Evolutionary conservation across 176 grass and related monocot genomes (phyloP).

Genomic region (Raddia distichophylla): DNA sequence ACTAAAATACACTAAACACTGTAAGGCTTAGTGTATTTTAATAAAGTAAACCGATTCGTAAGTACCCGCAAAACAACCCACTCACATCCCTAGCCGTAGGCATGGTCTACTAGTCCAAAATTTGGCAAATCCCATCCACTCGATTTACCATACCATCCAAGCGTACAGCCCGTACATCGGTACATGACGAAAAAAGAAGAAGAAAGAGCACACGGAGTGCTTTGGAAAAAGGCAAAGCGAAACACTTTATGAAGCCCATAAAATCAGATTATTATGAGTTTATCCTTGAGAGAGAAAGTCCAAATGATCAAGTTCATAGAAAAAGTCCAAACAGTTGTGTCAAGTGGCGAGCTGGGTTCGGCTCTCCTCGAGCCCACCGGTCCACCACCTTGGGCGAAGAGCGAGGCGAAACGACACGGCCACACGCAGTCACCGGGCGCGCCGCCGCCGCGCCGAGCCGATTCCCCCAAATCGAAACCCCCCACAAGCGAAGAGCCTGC

Average conservation of each 20-base stretch:
- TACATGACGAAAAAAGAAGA: no score
- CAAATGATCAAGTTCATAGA: no score
- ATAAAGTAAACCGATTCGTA: no score
- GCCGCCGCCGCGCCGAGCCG: slow-evolving; percentile 21
- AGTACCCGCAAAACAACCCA: no score
- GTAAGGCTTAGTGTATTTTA: no score
- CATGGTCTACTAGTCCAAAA: not conserved
- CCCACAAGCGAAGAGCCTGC: not conserved
- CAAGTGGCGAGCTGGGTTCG: no score
- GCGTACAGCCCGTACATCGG: no score
- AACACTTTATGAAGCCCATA: not conserved
- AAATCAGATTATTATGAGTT: not conserved
- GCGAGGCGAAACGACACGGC: not conserved
- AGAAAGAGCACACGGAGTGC: not conserved
- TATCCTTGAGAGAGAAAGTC: no score
- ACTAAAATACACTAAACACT: no score
- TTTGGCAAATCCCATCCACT: not conserved
- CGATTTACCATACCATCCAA: not conserved
- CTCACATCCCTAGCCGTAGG: no score
- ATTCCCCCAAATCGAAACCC: slow-evolving; percentile 40
- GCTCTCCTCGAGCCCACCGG: slow-evolving; percentile 32
- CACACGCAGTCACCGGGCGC: not conserved
- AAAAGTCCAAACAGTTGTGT: no score
- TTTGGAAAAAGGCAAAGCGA: not conserved
- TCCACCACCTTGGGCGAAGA: not conserved